Evolutionary conservation across 805 yeast genomes (phyloP).

Genomic region (Saturnispora zaruensis): DNA sequence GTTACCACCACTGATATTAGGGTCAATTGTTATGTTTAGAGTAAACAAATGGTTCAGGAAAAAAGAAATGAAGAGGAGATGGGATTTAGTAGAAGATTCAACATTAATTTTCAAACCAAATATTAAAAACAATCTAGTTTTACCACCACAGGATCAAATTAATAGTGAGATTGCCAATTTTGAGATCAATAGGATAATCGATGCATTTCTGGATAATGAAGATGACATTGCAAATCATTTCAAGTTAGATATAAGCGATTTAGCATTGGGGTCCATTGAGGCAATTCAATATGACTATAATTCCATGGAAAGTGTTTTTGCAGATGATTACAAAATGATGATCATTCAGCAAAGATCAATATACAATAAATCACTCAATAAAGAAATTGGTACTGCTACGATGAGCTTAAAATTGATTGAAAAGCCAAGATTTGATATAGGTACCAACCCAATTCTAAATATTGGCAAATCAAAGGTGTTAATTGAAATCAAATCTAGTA

Average conservation of each 20-base stretch:
- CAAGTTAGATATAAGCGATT: slow-evolving; percentile 15
- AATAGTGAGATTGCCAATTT: slow-evolving; percentile 25
- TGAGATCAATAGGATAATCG: slow-evolving; percentile 24
- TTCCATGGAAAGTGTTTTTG: slow-evolving; percentile 16
- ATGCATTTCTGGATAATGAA: slow-evolving; percentile 27
- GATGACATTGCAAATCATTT: slow-evolving; percentile 23
- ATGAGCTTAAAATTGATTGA: slow-evolving; percentile 18
- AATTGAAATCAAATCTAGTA: slow-evolving; percentile 23
- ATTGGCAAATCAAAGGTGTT: slow-evolving; percentile 18
- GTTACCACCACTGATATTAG: slow-evolving; percentile 27
- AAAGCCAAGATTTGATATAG: slow-evolving; percentile 15
- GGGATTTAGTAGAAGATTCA: slow-evolving; percentile 22
- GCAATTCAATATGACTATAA: slow-evolving; percentile 21
- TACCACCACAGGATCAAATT: slow-evolving; percentile 24
- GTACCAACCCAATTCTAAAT: slow-evolving; percentile 22
- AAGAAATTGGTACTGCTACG: slow-evolving; percentile 22
- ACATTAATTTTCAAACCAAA: slow-evolving; percentile 21
- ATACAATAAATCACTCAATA: slow-evolving; percentile 19
- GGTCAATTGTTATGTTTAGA: slow-evolving; percentile 18
- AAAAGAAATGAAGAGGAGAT: slow-evolving; percentile 15
- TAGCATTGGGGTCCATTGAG: slow-evolving; percentile 26
- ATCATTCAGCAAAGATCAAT: slow-evolving; percentile 24
- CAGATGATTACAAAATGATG: slow-evolving; percentile 20
- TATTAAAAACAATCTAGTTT: slow-evolving; percentile 6
- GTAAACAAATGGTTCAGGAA: slow-evolving; percentile 10